Evolutionary conservation across 164 flowering plant species (phyloP).

Genomic region (Akebia trifoliata): DNA sequence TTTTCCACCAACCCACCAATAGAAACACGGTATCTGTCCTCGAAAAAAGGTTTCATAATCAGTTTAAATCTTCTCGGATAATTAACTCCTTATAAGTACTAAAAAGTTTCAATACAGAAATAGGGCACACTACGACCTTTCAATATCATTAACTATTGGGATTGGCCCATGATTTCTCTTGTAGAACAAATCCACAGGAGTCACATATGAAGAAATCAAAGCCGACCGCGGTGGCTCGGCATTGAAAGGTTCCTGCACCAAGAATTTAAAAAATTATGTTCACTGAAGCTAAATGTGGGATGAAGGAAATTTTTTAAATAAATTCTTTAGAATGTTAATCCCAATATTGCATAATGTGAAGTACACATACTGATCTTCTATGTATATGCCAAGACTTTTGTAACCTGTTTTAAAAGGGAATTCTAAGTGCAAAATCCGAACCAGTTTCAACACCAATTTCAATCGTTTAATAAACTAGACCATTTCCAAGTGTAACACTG

Average conservation of each 20-base stretch:
- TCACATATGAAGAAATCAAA: slow-evolving; percentile 72
- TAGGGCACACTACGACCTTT: slow-evolving; percentile 40
- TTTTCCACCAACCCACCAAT: slow-evolving; percentile 56
- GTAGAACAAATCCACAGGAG: slow-evolving; percentile 92
- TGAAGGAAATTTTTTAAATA: no score
- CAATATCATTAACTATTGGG: slow-evolving; percentile 80
- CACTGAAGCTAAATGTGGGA: background rate
- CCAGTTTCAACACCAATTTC: no score
- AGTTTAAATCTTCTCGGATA: slow-evolving; percentile 8
- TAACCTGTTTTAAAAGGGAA: no score
- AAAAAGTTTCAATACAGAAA: background rate
- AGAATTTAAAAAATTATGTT: background rate
- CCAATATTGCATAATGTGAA: no score
- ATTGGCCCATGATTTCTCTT: slow-evolving; percentile 99
- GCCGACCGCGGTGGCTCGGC: slow-evolving; percentile 88
- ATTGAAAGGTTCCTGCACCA: slow-evolving; percentile 86
- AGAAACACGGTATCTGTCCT: slow-evolving; percentile 58
- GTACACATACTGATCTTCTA: no score
- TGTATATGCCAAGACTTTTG: no score
- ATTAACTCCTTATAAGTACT: background rate
- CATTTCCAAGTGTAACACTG: no score
- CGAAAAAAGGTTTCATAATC: slow-evolving; percentile 13
- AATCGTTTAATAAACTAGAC: no score
- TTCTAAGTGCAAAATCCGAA: no score
- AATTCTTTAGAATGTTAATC: slow-evolving; percentile 6